Base-by-base conservation (phyloP, 2,329 filamentous ascomycete genomes). In the Aspergillus vadensis region DNA sequence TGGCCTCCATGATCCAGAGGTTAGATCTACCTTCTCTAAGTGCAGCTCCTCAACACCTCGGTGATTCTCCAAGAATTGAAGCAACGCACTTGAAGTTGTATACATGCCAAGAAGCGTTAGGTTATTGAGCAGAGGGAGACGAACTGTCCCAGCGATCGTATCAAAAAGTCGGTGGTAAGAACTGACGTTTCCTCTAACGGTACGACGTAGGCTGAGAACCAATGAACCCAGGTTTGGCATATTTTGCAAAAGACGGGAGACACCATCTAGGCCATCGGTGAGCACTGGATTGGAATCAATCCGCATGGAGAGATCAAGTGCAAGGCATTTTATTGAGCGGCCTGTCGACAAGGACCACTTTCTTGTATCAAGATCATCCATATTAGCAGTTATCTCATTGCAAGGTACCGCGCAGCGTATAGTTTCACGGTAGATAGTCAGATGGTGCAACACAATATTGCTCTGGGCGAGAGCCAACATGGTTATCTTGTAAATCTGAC, bases 221-320 rank as follows among this genome's bases (percentile, higher is more conserved):
- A 57, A 36, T 9, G 54, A 49, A 7, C 12, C 39, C 14, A 57
- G 27, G 39, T 57, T 57, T 5, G 54, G 44, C 25, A 32, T 57
- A 6, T 17, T 23, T 39, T 49, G 23, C 30, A 57, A 36, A 7
- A 57, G 25, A 32, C 25, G 54, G 8, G 44, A 14, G 10, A 49
- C 30, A n/a, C 53, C 53, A 23, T 17, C 39, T 17, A 19, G 2
- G 1, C 8, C 1, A 1, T 15, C n/a, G 1, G n/a, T 17, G 0
- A n/a, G 5, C 1, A n/a, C 39, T 43, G 3, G 39, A 9, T 43
- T 43, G 1, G 8, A 43, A 8, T 43, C 17, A 10, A 14, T 10
- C 17, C 8, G 17, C 8, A 43, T 43, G 2, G 8, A 43, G 1
- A 43, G 6, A 43, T 43, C 8, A 21, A 43, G 17, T 10, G 8